Base-by-base conservation (phyloP, 768 basidiomycete genomes). In the Mycena haematopus region DNA sequence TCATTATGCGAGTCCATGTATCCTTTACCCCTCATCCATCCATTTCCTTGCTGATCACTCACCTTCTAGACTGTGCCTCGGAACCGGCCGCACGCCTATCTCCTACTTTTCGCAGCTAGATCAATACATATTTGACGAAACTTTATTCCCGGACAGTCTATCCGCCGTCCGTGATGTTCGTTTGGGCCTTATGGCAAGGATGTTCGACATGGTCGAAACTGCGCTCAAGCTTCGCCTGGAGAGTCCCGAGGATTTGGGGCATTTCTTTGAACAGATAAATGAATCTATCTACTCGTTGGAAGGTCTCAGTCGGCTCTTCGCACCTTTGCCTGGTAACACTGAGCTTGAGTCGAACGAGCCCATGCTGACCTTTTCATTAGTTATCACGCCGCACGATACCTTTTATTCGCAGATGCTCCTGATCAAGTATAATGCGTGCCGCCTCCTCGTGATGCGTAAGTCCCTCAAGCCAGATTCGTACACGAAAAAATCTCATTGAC, bases 361-460 rank as follows among this genome's bases (percentile, higher is more conserved):
- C 54, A 47, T 57, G 38, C 54, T 63, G 63, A 67, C 71, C 65
- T 65, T 70, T 70, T 38, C 69, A n/a, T 62, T 29, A 84, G 82
- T 83, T 58, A 69, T 80, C 51, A 73, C 77, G 60, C 76, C 76
- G 58, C 66, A 78, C 53, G 83, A 84, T 62, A 65, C 65, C 25
- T 80, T 81, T 61, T 75, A 82, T 60, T 78, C 77, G 56, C 73
- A 76, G 31, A 79, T 80, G 72, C 71, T 80, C 35, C 65, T 74
- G 8, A 67, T 81, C 47, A 74, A 79, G 57, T 82, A 77, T 61
- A 72, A 78, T 47, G 76, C 74, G 10, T 80, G 78, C 62, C 74
- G 76, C 25, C 72, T 83, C 35, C 62, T 79, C 31, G 70, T 78
- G 31, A 56, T 78, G 38, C 71, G 44, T 45, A n/a, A 22, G 44